Evolutionary conservation across 768 basidiomycete genomes (phyloP), one percentile per base, ranked within the genome.

Genomic region (Zangia roseola): DNA sequence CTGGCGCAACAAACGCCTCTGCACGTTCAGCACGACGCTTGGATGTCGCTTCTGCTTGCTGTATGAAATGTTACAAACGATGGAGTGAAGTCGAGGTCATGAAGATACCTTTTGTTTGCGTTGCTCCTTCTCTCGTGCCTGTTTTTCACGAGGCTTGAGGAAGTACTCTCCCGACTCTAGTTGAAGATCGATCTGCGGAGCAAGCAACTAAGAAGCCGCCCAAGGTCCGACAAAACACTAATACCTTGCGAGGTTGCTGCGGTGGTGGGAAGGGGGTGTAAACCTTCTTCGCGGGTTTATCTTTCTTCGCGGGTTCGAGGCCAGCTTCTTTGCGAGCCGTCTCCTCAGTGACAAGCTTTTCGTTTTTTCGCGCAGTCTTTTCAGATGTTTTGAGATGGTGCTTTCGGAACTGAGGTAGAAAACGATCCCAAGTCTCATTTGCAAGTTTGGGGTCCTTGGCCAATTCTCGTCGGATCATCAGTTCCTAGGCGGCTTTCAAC

Each of bases 241-340:
- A 46, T 58, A 91, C 91, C 79, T 97, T 98, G 58, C 92, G 84
- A 31, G 94, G 95, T 50, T 82, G 78, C 63, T 97, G 97, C 8
- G 94, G 74, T 26, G 97, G 97, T 31, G 97, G 97, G 82, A 98
- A 99, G 2, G 97, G 97, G n/a, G 97, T 97, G 69, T 97, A 97
- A 14, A 84, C 77, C 68, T 95, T 95, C 82, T 94, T 95, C 58
- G 81, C 77, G 19, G 73, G 74, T 59, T 83, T 80, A 40, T 77
- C 71, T 44, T 75, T 73, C 53, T 72, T 64, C 23, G 58, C 45
- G 16, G 60, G 64, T 14, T 77, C 76, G 19, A 87, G 60, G 5
- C 85, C 87, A n/a, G 84, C 88, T 41, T 79, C 82, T 53, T 77
- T 73, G 40, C 84, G 78, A 14, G 83, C 83, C 56, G 79, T 81